Evolutionary conservation across 192 early-diverging fungal genomes (phyloP).

Genomic region (Coemansia nantahalensis): DNA sequence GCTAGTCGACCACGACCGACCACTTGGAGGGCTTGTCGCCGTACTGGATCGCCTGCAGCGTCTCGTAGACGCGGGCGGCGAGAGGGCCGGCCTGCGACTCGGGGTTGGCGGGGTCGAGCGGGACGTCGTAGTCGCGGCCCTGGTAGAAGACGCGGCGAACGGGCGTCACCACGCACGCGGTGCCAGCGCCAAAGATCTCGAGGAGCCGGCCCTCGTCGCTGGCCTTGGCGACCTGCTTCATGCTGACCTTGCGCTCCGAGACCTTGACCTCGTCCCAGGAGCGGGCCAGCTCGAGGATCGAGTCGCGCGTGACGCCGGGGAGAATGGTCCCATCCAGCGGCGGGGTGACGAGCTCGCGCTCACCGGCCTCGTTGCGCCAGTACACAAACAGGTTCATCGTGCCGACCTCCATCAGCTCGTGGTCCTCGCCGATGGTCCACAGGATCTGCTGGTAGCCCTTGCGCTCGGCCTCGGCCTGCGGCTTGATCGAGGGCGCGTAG

Average conservation of each 20-base stretch:
- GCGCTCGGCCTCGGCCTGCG: constrained; percentile 84
- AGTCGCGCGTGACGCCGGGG: constrained; percentile 94
- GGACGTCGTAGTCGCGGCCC: constrained; percentile 76
- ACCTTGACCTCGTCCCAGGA: constrained; percentile 89
- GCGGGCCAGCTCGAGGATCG: constrained; percentile 74
- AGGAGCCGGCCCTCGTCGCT: constrained; percentile 74
- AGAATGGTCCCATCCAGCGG: constrained; percentile 93
- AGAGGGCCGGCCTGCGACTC: constrained; percentile 80
- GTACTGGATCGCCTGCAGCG: constrained; percentile 92
- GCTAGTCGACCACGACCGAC: constrained; percentile 77
- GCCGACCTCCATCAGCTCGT: constrained; percentile 91
- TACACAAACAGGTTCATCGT: constrained; percentile 96
- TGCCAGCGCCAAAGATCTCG: constrained; percentile 95
- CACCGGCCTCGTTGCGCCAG: constrained; percentile 81
- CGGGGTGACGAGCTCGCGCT: constrained; percentile 86
- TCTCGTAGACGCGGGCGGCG: constrained; percentile 76
- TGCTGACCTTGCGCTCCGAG: constrained; percentile 75
- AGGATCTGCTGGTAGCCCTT: constrained; percentile 92
- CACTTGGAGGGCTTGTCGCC: constrained; percentile 79
- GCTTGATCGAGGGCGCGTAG: constrained; percentile 54
- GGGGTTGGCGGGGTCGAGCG: constrained; percentile 79
- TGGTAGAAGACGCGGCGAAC: constrained; percentile 85
- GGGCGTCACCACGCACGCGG: constrained; percentile 92
- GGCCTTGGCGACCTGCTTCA: constrained; percentile 74
- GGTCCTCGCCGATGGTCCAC: constrained; percentile 88